These are phyloP conservation scores for Balakata baccata DNA, from an alignment of 345 rosid genomes.

Conservation along the genomic window DNA sequence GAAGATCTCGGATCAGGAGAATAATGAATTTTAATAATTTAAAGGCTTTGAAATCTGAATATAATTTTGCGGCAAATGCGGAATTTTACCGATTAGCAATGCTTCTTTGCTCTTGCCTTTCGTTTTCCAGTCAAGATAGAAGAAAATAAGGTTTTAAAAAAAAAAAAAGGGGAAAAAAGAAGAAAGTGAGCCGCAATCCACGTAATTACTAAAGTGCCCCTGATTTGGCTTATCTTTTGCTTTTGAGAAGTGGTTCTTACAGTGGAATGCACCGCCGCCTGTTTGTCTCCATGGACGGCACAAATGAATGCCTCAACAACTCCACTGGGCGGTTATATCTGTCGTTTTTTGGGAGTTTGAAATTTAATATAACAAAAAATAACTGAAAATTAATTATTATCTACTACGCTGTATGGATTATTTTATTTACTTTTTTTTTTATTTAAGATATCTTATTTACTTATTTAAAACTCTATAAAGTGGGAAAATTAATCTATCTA, in stretches of 20 bases:
- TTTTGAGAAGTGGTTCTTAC: background rate
- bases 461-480: too few species aligned
- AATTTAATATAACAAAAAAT: too few species aligned
- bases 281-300: background rate
- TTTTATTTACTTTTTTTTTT: too few species aligned
- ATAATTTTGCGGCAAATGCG: slow-evolving; percentile 1
- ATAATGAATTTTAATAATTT: background rate
- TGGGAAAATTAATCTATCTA: too few species aligned
- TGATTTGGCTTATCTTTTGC: background rate
- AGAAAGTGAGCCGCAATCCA: background rate
- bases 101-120: background rate
- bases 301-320: background rate
- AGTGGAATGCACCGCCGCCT: slow-evolving; percentile 4
- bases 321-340: background rate
- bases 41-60: background rate
- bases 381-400: too few species aligned
- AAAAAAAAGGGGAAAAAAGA: background rate
- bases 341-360: background rate
- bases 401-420: too few species aligned
- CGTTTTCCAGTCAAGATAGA: too few species aligned
- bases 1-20: slow-evolving; percentile 28
- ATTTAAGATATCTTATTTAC: too few species aligned
- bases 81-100: background rate
- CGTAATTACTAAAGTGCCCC: slow-evolving; percentile 2
- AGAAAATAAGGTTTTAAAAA: too few species aligned